Base-by-base conservation (phyloP, 176 grass and related monocot genomes). In the Zoysia japonica region DNA sequence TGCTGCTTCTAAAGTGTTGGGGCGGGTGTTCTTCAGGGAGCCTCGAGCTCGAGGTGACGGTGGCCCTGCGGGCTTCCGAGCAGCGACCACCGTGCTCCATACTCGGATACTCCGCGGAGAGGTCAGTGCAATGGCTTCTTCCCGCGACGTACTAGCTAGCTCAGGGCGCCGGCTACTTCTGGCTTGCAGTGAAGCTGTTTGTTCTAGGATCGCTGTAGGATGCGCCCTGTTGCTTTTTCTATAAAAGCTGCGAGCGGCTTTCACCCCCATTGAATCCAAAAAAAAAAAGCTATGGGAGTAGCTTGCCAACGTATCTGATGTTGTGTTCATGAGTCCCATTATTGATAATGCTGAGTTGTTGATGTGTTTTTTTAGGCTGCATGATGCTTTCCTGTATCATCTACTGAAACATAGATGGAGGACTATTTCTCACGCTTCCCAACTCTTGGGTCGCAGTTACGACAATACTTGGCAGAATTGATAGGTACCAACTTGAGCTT, bases 361-460 rank as follows among this genome's bases (percentile, higher is more conserved):
- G 56, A 65, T 46, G 11, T 72, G 17, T 65, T 53, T 41, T 12
- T 60, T 66, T 86, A 86, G 78, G 87, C 9, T 11, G 12, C 65
- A 65, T 87, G 57, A 70, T 71, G 47, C 16, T 65, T 19, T 66
- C 60, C 35, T 55, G 67, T 60, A 13, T 47, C 75, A 40, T 61
- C 61, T 16, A 55, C 47, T 80, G 54, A 35, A 87, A 68, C 47
- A 79, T 44, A 73, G 56, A 93, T 97, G 90, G 90, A 91, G 70
- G 86, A 97, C 55, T 97, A 77, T 83, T 86, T 85, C 73, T 48
- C 36, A 54, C 66, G 17, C 73, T 42, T 93, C 60, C 61, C 89
- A 66, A 82, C 83, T 74, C 48, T 93, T 87, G 70, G 88, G 78
- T 97, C 86, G 77, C 82, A 83, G 80, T 54, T 97, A 63, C 69